Evolutionary conservation across 2,329 filamentous ascomycete species (phyloP).

Genomic region (Neofusicoccum laricinum): DNA sequence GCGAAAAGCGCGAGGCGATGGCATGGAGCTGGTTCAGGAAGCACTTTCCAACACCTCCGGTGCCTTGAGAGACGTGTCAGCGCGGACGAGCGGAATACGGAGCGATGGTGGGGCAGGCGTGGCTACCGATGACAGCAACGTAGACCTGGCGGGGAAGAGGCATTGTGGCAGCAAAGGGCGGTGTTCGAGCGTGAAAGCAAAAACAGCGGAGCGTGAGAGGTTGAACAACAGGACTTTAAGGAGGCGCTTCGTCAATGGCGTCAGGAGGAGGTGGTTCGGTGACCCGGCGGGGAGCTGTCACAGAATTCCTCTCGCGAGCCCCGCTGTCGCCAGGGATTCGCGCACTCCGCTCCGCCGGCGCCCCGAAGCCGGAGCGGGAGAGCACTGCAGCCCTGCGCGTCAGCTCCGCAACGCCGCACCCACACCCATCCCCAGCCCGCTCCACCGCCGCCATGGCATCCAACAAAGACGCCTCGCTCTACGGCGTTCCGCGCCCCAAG

Average conservation of each 20-base stretch:
- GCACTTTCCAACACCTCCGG: slow-evolving; percentile 87
- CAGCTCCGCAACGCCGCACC: background rate
- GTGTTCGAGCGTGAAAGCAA: background rate
- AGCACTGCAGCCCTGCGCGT: background rate
- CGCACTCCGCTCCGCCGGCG: background rate
- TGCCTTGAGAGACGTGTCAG: slow-evolving; percentile 54
- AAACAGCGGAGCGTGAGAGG: background rate
- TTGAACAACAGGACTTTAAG: background rate
- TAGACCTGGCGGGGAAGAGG: slow-evolving; percentile 43
- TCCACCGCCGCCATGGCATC: slow-evolving; percentile 15
- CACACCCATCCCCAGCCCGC: background rate
- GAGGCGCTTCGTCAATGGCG: slow-evolving; percentile 4
- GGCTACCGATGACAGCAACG: slow-evolving; percentile 47
- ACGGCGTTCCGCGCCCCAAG: slow-evolving; percentile 71
- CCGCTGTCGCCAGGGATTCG: slow-evolving; percentile 6
- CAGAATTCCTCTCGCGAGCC: slow-evolving; percentile 8
- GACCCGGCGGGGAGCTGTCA: slow-evolving; percentile 1
- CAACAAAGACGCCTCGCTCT: slow-evolving; percentile 63
- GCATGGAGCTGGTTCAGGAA: slow-evolving; percentile 79
- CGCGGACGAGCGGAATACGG: background rate
- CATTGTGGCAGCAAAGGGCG: slow-evolving; percentile 30
- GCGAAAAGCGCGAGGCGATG: slow-evolving; percentile 59
- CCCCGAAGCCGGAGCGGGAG: background rate
- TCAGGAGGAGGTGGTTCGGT: slow-evolving; percentile 7
- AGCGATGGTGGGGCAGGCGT: background rate